Evolutionary conservation across 176 grass and related monocot species (phyloP).

Genomic region (Secale cereale): DNA sequence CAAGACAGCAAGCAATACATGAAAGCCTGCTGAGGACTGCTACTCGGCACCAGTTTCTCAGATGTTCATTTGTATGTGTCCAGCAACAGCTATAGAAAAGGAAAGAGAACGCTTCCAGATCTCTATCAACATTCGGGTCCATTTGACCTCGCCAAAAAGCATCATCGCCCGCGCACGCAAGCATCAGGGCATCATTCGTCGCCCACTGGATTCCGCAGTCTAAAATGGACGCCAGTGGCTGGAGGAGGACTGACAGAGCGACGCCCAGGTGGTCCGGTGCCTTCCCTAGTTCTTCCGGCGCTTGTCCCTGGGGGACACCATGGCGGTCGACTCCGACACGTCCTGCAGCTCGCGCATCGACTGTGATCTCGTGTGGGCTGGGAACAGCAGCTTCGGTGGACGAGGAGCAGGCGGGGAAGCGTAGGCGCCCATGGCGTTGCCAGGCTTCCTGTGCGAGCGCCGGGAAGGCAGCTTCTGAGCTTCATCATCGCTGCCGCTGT

Average conservation of each 20-base stretch:
- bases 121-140: conserved; percentile 19
- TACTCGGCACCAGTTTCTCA: neutral
- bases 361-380: conserved; percentile 47
- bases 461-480: conserved; percentile 39
- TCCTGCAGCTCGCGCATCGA: conserved; percentile 74
- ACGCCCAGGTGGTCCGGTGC: neutral
- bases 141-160: conserved; percentile 26
- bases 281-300: conserved; percentile 55
- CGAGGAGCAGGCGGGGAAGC: conserved; percentile 41
- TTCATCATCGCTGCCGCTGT: conserved; percentile 59
- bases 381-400: conserved; percentile 26
- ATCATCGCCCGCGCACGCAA: neutral
- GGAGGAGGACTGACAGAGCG: neutral
- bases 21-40: conserved; percentile 12
- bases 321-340: conserved; percentile 39
- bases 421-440: conserved; percentile 26
- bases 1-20: conserved; percentile 26
- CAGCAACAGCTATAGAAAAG: conserved; percentile 34
- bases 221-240: conserved; percentile 50
- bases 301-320: conserved; percentile 59
- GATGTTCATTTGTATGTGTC: conserved; percentile 31
- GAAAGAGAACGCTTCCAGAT: conserved; percentile 10
- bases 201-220: conserved; percentile 37
- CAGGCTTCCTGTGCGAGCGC: conserved; percentile 43
- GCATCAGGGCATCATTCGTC: neutral